phyloP scores from a whole-genome alignment of 2,329 filamentous ascomycete species.

The Orbilia blumenaviensis region DNA sequence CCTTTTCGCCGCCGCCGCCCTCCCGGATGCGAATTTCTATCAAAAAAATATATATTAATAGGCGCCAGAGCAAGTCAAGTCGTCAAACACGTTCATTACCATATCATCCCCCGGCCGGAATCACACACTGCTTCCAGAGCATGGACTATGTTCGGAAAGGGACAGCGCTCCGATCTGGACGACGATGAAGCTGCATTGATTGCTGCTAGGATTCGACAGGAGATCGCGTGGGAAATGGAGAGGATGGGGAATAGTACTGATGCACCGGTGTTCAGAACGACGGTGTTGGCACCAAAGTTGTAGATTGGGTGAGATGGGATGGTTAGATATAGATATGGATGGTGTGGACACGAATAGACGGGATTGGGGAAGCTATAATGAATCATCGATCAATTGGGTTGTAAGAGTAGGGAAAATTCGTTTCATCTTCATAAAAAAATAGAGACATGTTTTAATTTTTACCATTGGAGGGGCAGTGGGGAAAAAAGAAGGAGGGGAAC shows the following conservation, averaged over 20 bases:
- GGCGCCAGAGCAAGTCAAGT: slow-evolving; percentile 87
- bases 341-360: no score
- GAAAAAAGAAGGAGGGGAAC: neutral
- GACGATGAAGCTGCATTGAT: slow-evolving; percentile 75
- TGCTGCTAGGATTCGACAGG: slow-evolving; percentile 67
- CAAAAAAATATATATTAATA: slow-evolving; percentile 59
- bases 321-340: neutral
- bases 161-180: slow-evolving; percentile 76
- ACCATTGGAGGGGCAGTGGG: no score
- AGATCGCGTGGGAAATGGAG: slow-evolving; percentile 65
- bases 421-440: no score
- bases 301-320: neutral
- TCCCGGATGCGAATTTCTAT: neutral
- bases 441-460: no score
- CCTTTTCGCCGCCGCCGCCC: neutral
- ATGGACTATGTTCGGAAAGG: slow-evolving; percentile 85
- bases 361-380: no score
- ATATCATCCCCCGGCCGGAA: slow-evolving; percentile 82
- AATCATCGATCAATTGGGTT: no score
- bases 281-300: slow-evolving; percentile 47
- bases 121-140: slow-evolving; percentile 62
- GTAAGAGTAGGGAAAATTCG: no score
- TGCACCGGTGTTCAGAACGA: slow-evolving; percentile 44
- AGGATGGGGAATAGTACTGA: slow-evolving; percentile 54
- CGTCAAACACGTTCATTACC: slow-evolving; percentile 92